Base-by-base conservation (phyloP, 2,329 filamentous ascomycete genomes). In the Aureobasidium subglaciale region DNA sequence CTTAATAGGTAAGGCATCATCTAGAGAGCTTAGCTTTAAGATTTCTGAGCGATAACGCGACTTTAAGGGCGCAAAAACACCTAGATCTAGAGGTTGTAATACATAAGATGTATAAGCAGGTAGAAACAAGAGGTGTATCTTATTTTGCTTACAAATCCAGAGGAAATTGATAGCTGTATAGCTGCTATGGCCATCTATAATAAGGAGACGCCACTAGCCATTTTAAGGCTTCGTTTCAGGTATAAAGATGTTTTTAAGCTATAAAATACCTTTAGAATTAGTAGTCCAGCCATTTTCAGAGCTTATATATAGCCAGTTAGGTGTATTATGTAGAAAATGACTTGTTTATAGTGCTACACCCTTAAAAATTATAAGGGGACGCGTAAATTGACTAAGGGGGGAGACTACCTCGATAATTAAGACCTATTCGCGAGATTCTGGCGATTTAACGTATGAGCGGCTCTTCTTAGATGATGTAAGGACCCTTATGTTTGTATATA, bases 361-460 rank as follows among this genome's bases (percentile, higher is more conserved):
- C 38, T 27, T 24, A 42, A 54, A 54, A n/a, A 54, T 54, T 32
- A 54, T 20, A 34, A 54, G 49, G n/a, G 37, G 37, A n/a, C n/a
- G 32, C 4, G 15, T 42, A 54, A 54, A 18, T 30, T 25, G 8
- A 34, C 25, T 9, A 6, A 13, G 5, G 15, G 9, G 35, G 11
- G 16, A 41, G 2, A 42, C 15, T 22, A 42, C 38, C 13, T 42
- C 11, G 16, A 42, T 40, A 42, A 32, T 34, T 54, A 11, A 54
- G 16, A 54, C 49, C 49, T 7, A 54, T 42, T 54, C 10, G 25
- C 37, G 15, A 3, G 24, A 41, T 54, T 32, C 49, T 54, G 20
- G 49, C 24, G 25, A 54, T 54, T 54, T 54, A 11, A 54, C 15
- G n/a, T 54, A 54, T 41, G 15, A 41, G 38, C 37, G 37, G 9